phyloP scores from a whole-genome alignment of 441 rosid genomes.

The Pelargonium citronellum region DNA sequence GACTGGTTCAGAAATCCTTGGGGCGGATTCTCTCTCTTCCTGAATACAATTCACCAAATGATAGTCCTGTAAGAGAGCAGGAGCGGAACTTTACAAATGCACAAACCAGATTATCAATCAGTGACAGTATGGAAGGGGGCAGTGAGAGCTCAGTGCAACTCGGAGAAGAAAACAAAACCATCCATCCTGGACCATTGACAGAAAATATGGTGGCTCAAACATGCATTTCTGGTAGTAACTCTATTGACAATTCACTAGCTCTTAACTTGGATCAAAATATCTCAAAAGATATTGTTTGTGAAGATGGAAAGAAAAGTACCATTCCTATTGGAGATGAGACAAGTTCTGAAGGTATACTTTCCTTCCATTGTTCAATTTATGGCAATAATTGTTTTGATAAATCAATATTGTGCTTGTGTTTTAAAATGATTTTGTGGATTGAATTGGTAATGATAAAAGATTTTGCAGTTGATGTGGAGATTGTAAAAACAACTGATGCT shows the following conservation, averaged over 20 bases:
- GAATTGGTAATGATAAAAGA: conserved; percentile 2
- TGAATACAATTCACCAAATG: conserved; percentile 58
- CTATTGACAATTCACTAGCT: conserved; percentile 23
- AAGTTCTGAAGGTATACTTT: conserved; percentile 39
- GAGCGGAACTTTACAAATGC: conserved; percentile 36
- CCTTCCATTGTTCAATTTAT: conserved; percentile 17
- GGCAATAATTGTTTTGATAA: conserved; percentile 14
- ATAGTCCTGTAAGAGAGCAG: conserved; percentile 61
- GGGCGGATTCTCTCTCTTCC: conserved; percentile 82
- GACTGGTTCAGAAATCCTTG: conserved; percentile 48
- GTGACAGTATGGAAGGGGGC: conserved; percentile 32
- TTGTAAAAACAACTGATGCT: conserved; percentile 29
- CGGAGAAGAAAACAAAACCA: conserved; percentile 33
- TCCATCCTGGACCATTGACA: conserved; percentile 29
- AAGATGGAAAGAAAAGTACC: conserved; percentile 25
- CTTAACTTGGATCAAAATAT: conserved; percentile 23
- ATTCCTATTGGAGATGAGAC: conserved; percentile 24
- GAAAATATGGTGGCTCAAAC: conserved; percentile 29
- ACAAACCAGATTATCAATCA: conserved; percentile 43
- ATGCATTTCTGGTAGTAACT: conserved; percentile 27
- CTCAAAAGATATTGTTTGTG: conserved; percentile 24
- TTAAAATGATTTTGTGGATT: conserved; percentile 10
- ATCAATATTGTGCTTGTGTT: conserved; percentile 1
- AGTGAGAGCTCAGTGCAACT: conserved; percentile 25
- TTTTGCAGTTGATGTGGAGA: conserved; percentile 35